Conservation (phyloP, 345 rosid genomes). For the Eucalyptus cloeziana region DNA sequence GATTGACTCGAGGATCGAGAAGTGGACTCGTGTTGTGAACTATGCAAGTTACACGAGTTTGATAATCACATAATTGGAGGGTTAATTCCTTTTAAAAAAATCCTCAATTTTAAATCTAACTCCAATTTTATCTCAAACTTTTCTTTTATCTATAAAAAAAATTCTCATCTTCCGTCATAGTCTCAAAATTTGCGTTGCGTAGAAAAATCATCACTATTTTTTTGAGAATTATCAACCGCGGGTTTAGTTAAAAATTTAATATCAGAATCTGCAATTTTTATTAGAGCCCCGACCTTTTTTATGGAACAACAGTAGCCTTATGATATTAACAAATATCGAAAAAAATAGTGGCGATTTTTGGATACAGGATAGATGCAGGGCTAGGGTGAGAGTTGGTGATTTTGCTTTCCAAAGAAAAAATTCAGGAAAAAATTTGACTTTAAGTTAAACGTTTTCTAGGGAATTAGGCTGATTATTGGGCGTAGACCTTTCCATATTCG, state of each 20-base stretch:
- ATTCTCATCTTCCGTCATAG: background rate
- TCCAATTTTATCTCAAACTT: background rate
- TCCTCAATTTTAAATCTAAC: background rate
- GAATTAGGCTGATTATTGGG: background rate
- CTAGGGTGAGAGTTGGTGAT: background rate
- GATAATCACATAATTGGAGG: background rate
- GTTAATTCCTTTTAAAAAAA: background rate
- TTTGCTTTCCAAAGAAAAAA: background rate
- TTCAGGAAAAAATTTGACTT: background rate
- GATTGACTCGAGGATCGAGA: background rate
- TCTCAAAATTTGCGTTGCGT: background rate
- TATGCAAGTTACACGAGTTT: background rate
- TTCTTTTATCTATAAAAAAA: background rate
- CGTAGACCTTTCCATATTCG: background rate
- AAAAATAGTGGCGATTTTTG: background rate
- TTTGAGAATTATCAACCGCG: background rate
- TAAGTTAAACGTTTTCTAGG: background rate
- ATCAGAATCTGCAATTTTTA: accelerated
- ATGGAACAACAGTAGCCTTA: background rate
- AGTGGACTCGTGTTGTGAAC: background rate
- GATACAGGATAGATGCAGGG: accelerated
- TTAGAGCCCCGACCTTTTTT: background rate
- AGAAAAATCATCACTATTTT: background rate
- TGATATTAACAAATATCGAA: background rate
- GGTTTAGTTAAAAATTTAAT: accelerated